Evolutionary conservation across 371 early-diverging fungal genomes (phyloP).

Genomic region (Mucor circinelloides): DNA sequence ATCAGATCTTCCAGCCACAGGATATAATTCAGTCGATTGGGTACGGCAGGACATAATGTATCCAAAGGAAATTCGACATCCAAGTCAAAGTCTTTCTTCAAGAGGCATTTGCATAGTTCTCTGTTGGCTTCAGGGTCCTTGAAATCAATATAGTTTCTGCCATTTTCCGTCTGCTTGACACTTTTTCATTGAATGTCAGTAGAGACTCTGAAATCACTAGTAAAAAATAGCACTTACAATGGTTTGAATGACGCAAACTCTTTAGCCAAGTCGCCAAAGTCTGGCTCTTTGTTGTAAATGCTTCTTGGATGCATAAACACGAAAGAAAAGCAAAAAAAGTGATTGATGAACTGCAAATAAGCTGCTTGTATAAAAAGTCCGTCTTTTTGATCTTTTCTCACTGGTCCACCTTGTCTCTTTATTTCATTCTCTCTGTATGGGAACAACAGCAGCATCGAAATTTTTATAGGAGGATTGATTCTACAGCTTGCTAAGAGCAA

Average conservation of each 20-base stretch:
- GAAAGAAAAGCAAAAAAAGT: background rate
- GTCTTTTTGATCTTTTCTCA: too few species aligned
- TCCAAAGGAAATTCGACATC: constrained; percentile 65
- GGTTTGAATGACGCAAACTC: constrained; percentile 20
- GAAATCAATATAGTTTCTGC: constrained; percentile 38
- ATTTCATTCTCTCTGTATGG: too few species aligned
- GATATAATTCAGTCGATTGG: constrained; percentile 69
- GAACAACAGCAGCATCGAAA: too few species aligned
- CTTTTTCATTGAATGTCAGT: background rate
- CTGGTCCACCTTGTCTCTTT: too few species aligned
- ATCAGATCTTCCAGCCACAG: constrained; percentile 67
- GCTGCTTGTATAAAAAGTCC: too few species aligned
- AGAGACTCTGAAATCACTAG: background rate
- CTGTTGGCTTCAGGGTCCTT: constrained; percentile 40
- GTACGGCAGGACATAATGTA: constrained; percentile 67
- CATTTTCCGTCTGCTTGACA: constrained; percentile 14
- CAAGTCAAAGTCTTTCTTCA: constrained; percentile 61
- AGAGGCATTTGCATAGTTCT: constrained; percentile 58
- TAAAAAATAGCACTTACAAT: background rate
- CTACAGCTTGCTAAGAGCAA: too few species aligned
- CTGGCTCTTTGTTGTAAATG: constrained; percentile 36
- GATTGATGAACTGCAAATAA: background rate
- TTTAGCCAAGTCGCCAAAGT: constrained; percentile 38
- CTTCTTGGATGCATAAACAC: constrained; percentile 40
- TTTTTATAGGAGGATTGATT: too few species aligned